Conservation (phyloP, 1,284 basidiomycete species). For the Papiliotrema flavescens region DNA sequence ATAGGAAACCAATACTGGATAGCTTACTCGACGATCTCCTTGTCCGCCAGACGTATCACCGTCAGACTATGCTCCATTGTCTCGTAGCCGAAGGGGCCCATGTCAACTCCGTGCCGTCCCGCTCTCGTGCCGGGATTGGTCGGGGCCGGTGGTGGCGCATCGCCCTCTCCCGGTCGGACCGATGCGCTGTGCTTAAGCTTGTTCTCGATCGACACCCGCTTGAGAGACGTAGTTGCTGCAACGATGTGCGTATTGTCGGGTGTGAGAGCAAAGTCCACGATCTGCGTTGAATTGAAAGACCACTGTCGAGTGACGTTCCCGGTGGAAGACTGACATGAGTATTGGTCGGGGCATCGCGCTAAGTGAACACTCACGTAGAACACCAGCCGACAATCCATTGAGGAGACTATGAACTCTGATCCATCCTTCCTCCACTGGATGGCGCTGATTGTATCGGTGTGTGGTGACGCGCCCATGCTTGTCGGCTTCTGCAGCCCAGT, state of each 20-base stretch:
- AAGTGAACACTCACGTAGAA: slow-evolving; percentile 66
- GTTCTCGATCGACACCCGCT: slow-evolving; percentile 36
- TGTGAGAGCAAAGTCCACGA: slow-evolving; percentile 81
- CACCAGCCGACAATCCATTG: slow-evolving; percentile 80
- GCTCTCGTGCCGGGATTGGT: background rate
- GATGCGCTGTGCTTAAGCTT: slow-evolving; percentile 41
- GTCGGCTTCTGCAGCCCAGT: slow-evolving; percentile 10
- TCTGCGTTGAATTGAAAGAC: slow-evolving; percentile 71
- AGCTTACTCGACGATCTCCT: slow-evolving; percentile 37
- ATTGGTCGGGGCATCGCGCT: background rate
- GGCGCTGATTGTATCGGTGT: slow-evolving; percentile 79
- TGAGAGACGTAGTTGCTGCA: slow-evolving; percentile 66
- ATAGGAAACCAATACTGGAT: background rate
- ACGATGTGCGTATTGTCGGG: slow-evolving; percentile 80
- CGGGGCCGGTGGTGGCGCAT: background rate
- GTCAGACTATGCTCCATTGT: slow-evolving; percentile 41
- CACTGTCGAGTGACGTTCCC: slow-evolving; percentile 69
- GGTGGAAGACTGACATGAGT: slow-evolving; percentile 10
- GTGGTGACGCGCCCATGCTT: slow-evolving; percentile 42
- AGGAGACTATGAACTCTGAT: slow-evolving; percentile 83
- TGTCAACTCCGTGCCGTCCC: background rate
- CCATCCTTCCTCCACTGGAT: slow-evolving; percentile 86
- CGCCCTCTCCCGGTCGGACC: slow-evolving; percentile 14
- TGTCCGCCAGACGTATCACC: slow-evolving; percentile 33
- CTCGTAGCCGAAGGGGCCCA: slow-evolving; percentile 20